Base-by-base conservation (phyloP, 1,139 yeast species). In the Hyphopichia wangnamkhiaoensis region DNA sequence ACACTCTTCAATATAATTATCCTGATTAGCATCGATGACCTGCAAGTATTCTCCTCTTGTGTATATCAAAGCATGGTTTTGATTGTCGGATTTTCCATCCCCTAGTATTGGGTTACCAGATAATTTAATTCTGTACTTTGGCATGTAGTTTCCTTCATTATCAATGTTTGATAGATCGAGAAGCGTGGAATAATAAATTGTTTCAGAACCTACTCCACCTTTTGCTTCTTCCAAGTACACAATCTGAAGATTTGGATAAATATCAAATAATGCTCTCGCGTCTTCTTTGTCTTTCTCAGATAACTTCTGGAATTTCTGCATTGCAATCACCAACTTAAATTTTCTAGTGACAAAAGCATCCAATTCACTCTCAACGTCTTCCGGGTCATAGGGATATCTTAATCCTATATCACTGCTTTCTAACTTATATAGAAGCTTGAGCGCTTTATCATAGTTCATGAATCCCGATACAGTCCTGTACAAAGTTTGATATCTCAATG, bases 71-170 rank as follows among this genome's bases (percentile, higher is more conserved):
- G 94, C 76, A 54, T 80, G 81, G 51, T 88, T 88, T 56, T 88
- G 96, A 52, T 88, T 88, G 54, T 88, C 96, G 2, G 95, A 82
- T 56, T 88, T 88, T 3, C 96, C 96, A 60, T 88, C 96, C 0
- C 96, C 96, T 20, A 89, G 64, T 29, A 88, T 85, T 2, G 96
- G 96, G 54, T 89, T 81, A 1, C 96, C 96, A 0, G 95, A 83
- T 10, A 89, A 64, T 38, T 69, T 71, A 8, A 89, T 72, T 42
- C 78, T 69, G 50, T 72, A 84, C 34, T 69, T 68, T 5, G 80
- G 82, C 19, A 55, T 54, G 21, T 79, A 63, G 12, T 66, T 52
- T 1, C 81, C 79, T 3, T 56, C 49, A 9, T 59, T 66, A 35
- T 69, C 70, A 18, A 59, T 53, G 25, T 57, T 63, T 15, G 63